Percentiles rank a stretch among this genome's conserved stretches.
These are phyloP conservation scores for Trametes gibbosa DNA, from an alignment of 768 basidiomycete species.

Conservation along the genomic window DNA sequence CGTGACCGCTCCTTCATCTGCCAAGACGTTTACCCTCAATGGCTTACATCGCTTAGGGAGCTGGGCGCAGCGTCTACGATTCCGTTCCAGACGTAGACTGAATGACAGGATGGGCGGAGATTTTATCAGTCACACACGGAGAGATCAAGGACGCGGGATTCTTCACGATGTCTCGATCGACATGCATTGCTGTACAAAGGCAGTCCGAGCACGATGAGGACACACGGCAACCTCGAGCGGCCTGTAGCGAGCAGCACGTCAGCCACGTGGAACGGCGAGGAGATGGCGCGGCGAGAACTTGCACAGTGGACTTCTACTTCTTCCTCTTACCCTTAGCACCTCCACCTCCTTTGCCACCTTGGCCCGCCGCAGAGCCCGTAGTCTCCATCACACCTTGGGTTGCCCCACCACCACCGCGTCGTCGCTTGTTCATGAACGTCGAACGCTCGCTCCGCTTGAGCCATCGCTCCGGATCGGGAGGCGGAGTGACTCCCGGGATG, in stretches of 20 bases:
- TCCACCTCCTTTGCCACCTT: slow-evolving; percentile 27
- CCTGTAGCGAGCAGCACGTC: background rate
- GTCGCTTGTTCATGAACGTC: slow-evolving; percentile 51
- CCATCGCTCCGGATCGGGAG: slow-evolving; percentile 86
- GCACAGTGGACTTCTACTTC: slow-evolving; percentile 40
- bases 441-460: slow-evolving; percentile 82
- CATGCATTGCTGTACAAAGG: slow-evolving; percentile 3
- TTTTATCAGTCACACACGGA: background rate
- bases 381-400: slow-evolving; percentile 62
- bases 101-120: background rate
- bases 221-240: slow-evolving; percentile 12
- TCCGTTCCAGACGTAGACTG: background rate
- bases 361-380: slow-evolving; percentile 24
- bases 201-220: slow-evolving; percentile 7
- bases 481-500: slow-evolving; percentile 72
- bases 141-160: background rate
- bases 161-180: background rate
- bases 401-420: slow-evolving; percentile 48
- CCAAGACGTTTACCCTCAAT: background rate
- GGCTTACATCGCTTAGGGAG: background rate
- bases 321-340: slow-evolving; percentile 64
- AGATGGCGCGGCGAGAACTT: background rate
- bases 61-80: background rate
- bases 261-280: background rate
- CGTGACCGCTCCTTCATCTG: slow-evolving; percentile 7